Percentiles rank a stretch among this genome's conserved stretches.
These are phyloP conservation scores for Tetrahymena borealis DNA, from an alignment of 73 alveolate species.

Conservation along the genomic window DNA sequence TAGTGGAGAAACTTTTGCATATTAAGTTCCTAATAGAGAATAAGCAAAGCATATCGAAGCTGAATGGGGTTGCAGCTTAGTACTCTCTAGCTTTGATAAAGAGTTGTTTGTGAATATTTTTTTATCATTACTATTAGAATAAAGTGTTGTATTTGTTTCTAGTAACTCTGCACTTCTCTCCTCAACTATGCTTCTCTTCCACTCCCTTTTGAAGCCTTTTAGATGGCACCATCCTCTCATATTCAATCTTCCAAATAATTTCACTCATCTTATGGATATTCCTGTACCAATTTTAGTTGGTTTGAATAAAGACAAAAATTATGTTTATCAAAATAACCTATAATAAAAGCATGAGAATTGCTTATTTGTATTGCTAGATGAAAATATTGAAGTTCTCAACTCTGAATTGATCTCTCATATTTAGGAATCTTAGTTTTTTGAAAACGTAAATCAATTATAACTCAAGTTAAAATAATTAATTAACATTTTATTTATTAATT, in stretches of 20 bases:
- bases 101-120: neutral
- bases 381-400: neutral
- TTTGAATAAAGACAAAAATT: neutral
- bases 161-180: neutral
- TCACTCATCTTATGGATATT: neutral
- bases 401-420: neutral
- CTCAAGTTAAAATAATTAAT: neutral
- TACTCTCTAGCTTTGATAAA: neutral
- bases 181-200: neutral
- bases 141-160: neutral
- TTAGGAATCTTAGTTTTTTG: neutral
- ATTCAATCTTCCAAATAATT: neutral
- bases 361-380: neutral
- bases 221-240: neutral
- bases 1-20: neutral
- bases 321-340: neutral
- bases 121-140: neutral
- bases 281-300: neutral
- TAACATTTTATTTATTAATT: neutral
- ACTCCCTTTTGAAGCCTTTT: neutral
- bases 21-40: neutral
- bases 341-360: neutral
- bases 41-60: neutral
- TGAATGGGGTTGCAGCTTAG: neutral
- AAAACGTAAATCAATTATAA: neutral